Percentiles rank a stretch among this genome's conserved stretches.
phyloP scores from a whole-genome alignment of 2,329 filamentous ascomycete genomes.

The Neopestalotiopsis rosae region DNA sequence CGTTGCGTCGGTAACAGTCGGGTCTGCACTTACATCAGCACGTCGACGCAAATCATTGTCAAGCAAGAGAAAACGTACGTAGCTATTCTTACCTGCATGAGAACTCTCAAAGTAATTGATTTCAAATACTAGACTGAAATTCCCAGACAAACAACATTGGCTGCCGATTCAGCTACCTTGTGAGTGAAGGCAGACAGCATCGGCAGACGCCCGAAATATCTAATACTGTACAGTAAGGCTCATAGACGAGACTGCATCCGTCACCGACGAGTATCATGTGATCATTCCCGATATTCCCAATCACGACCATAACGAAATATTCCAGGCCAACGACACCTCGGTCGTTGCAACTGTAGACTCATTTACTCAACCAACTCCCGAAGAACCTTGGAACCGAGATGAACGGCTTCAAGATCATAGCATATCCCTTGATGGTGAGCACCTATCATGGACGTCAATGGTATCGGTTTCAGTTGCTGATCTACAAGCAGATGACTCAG shows the following conservation, averaged over 20 bases:
- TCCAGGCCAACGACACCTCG: background rate
- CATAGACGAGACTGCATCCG: background rate
- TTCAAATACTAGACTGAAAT: background rate
- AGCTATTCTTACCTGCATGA: background rate
- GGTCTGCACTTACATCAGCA: background rate
- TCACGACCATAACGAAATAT: background rate
- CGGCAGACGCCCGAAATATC: background rate
- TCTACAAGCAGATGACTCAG: background rate
- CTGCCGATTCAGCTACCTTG: background rate
- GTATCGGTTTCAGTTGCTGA: background rate
- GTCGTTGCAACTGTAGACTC: background rate
- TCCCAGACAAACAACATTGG: background rate
- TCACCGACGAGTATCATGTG: background rate
- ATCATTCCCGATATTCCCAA: background rate
- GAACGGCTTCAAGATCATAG: background rate
- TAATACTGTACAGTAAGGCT: background rate
- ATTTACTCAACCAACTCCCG: background rate
- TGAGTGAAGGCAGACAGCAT: background rate
- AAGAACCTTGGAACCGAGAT: background rate
- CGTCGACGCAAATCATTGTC: background rate
- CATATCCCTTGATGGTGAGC: background rate
- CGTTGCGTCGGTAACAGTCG: background rate
- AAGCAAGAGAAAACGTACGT: background rate
- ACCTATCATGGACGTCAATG: rapidly evolving
- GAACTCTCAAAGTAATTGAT: background rate